These are phyloP conservation scores for Eucalyptus regnans DNA, from an alignment of 345 rosid genomes.

Conservation along the genomic window DNA sequence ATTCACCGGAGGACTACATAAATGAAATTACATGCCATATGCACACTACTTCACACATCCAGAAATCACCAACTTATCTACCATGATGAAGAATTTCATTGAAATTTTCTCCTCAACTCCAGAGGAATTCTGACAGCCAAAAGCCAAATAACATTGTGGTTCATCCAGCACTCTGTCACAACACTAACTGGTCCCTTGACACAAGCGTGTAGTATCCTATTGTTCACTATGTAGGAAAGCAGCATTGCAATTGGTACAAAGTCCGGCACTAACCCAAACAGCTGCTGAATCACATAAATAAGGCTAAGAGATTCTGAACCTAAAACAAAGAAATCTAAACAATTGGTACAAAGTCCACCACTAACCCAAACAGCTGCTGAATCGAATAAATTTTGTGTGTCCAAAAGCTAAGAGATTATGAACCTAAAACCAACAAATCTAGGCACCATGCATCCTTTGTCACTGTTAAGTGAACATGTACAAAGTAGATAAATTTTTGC, in stretches of 20 bases:
- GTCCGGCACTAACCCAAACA: background rate
- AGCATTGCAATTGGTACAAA: background rate
- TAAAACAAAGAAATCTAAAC: background rate
- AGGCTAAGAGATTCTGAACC: background rate
- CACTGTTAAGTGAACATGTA: background rate
- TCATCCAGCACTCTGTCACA: background rate
- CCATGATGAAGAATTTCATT: background rate
- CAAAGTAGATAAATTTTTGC: background rate
- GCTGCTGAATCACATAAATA: background rate
- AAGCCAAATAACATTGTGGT: background rate
- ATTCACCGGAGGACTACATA: background rate
- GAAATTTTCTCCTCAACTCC: background rate
- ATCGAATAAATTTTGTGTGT: background rate
- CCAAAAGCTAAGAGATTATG: background rate
- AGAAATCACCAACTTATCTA: background rate
- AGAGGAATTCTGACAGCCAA: background rate
- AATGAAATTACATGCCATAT: background rate
- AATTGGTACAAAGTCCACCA: background rate
- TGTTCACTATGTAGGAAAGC: background rate
- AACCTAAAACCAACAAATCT: background rate
- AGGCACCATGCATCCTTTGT: background rate
- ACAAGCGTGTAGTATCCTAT: background rate
- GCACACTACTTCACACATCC: background rate
- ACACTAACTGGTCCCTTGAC: background rate
- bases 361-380: background rate